Evolutionary conservation across 2,329 filamentous ascomycete genomes (phyloP).

Genomic region (Fusarium ambrosium): DNA sequence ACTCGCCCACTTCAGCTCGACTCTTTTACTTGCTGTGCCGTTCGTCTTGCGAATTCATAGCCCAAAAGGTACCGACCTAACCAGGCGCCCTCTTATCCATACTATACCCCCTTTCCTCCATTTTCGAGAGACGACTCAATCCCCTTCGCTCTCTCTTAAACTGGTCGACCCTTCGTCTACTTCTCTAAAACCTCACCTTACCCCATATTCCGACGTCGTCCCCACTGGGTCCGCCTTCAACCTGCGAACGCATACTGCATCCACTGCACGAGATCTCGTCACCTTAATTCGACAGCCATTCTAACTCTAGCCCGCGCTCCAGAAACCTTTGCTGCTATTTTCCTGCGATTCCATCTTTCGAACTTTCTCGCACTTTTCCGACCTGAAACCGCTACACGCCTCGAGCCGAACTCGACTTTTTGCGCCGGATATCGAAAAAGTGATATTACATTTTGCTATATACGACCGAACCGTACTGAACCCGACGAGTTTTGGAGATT

Average conservation of each 20-base stretch:
- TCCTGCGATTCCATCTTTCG: not conserved
- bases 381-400: not conserved
- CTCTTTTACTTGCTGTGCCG: slow-evolving; percentile 18
- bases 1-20: slow-evolving; percentile 14
- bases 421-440: slow-evolving; percentile 13
- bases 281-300: slow-evolving; percentile 14
- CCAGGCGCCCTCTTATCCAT: slow-evolving; percentile 3
- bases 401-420: not conserved
- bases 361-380: not conserved
- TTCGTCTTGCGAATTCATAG: slow-evolving; percentile 15
- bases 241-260: slow-evolving; percentile 23
- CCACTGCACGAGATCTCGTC: slow-evolving; percentile 17
- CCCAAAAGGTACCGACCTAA: slow-evolving; percentile 21
- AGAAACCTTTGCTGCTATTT: not conserved
- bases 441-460: slow-evolving; percentile 2
- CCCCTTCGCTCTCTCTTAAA: slow-evolving; percentile 7
- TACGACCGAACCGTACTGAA: slow-evolving; percentile 5
- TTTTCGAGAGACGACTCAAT: slow-evolving; percentile 13
- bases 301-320: slow-evolving; percentile 15
- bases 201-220: slow-evolving; percentile 45
- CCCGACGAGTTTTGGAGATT: not conserved
- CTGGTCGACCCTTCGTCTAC: slow-evolving; percentile 17
- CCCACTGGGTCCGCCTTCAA: slow-evolving; percentile 45
- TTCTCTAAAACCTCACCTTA: slow-evolving; percentile 34
- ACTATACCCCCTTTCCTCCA: slow-evolving; percentile 18